A percentile compares a stretch with the other conserved stretches of the same genome.
phyloP scores from a whole-genome alignment of 306 rosid genomes.

The Vachellia pachyceras region DNA sequence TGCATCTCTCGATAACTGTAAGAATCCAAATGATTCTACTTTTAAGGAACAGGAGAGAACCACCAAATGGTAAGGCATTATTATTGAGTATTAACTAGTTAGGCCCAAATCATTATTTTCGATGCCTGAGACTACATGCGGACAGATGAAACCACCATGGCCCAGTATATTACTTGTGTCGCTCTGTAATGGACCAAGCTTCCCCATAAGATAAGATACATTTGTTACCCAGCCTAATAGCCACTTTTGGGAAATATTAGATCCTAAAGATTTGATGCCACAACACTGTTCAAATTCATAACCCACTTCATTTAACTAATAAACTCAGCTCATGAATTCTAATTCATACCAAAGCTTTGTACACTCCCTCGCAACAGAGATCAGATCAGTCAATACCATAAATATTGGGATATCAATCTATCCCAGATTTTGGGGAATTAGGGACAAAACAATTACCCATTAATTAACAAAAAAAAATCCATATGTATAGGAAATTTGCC shows the following conservation, averaged over 20 bases:
- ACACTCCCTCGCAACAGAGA: constrained; percentile 14
- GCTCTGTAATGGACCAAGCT: not conserved
- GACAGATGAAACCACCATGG: not conserved
- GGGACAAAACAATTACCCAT: not conserved
- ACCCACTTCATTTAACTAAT: constrained; percentile 15
- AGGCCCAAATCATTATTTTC: constrained; percentile 2
- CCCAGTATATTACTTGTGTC: not conserved
- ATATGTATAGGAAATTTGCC: not conserved
- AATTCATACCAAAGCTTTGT: not conserved
- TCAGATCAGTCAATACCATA: not conserved
- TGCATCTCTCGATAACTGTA: not conserved
- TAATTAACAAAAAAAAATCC: not conserved
- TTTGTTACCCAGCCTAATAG: not conserved
- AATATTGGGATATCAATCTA: constrained; percentile 13
- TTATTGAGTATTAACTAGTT: not conserved
- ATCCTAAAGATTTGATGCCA: not conserved
- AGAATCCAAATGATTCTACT: not conserved
- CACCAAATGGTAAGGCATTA: not conserved
- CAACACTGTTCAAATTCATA: constrained; percentile 1
- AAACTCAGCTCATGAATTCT: constrained; percentile 1
- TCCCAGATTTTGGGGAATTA: not conserved
- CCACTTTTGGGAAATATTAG: constrained; percentile 8
- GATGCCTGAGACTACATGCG: not conserved
- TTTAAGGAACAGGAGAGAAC: not conserved
- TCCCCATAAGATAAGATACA: not conserved